Evolutionary conservation across 345 rosid species (phyloP).

Genomic region (Combretum micranthum): DNA sequence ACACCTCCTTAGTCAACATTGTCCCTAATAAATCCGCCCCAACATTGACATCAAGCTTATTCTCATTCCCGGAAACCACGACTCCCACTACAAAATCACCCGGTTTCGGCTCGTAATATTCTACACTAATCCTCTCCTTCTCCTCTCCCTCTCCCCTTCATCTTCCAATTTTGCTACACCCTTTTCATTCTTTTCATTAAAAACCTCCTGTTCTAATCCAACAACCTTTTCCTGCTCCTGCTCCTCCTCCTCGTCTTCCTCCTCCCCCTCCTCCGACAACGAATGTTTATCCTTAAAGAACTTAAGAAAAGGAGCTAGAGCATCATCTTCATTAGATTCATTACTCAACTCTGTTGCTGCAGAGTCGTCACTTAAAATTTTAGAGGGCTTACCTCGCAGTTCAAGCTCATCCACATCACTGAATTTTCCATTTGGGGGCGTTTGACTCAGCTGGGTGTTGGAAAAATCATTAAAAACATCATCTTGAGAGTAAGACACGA

Average conservation of each 20-base stretch:
- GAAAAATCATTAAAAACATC: slow-evolving; percentile 26
- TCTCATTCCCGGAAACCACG: slow-evolving; percentile 95
- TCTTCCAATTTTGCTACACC: not conserved
- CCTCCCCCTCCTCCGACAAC: slow-evolving; percentile 18
- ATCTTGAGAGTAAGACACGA: slow-evolving; percentile 30
- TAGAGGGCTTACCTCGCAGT: slow-evolving; percentile 59
- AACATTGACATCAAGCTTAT: slow-evolving; percentile 76
- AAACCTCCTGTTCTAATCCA: slow-evolving; percentile 11
- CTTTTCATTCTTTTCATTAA: slow-evolving; percentile 8
- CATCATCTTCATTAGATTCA: slow-evolving; percentile 42
- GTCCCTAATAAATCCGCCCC: slow-evolving; percentile 88
- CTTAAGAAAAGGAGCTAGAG: slow-evolving; percentile 74
- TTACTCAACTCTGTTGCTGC: slow-evolving; percentile 23
- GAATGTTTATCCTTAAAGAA: slow-evolving; percentile 54
- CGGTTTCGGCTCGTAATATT: slow-evolving; percentile 72
- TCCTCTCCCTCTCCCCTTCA: slow-evolving; percentile 18
- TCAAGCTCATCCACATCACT: slow-evolving; percentile 44
- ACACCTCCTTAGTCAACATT: slow-evolving; percentile 90
- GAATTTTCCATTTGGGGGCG: slow-evolving; percentile 12
- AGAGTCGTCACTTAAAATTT: slow-evolving; percentile 22
- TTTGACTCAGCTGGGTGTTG: slow-evolving; percentile 25
- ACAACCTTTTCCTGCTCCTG: too few species aligned
- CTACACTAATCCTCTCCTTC: slow-evolving; percentile 40
- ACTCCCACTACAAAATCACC: slow-evolving; percentile 92
- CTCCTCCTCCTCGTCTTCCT: slow-evolving; percentile 4